Base-by-base conservation (phyloP, 2,329 filamentous ascomycete genomes). In the Colletotrichum sp. region DNA sequence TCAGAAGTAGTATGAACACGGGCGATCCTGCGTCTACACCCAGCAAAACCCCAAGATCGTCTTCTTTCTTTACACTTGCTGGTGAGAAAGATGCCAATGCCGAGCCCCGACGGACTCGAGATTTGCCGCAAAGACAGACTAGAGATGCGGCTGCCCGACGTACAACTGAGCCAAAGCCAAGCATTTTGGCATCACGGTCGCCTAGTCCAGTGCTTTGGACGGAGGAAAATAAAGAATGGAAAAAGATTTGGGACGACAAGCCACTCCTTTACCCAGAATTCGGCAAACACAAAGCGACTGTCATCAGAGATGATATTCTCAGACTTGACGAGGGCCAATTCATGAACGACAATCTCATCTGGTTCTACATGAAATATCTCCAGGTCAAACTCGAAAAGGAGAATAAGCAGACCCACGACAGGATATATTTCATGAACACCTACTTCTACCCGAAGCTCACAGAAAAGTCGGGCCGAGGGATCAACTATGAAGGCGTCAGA, bases 341-440 rank as follows among this genome's bases (percentile, higher is more conserved):
- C 75, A 86, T 99, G 59, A 99, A 99, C 82, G 97, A 99, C 86
- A 98, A 95, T 81, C 87, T 99, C 32, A 94, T 99, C 79, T 93
- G 92, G 67, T 98, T 98, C 82, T 98, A 98, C 81, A 88, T 98
- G 71, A 92, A 94, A 34, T 95, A 93, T 79, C 86, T 96, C 8
- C 92, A 96, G 81, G 86, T 90, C 73, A 85, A 90, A 57, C 83
- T 94, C 44, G 89, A 92, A 78, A 84, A 87, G 52, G 86, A 89
- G 13, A 87, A 89, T 3, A 89, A 91, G 1, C 87, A 91, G 62
- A 79, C 93, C 6, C 86, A 92, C 0, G 87, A 91, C 75, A 92
- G 92, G 68, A 92, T 98, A 5, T 95, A 98, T 82, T 94, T 98
- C 79, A 96, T 98, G 87, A 99, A 96, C 82, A 97, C 95, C 0